These are phyloP conservation scores for Coprinellus aureogranulatus DNA, from an alignment of 768 basidiomycete genomes.

Conservation along the genomic window DNA sequence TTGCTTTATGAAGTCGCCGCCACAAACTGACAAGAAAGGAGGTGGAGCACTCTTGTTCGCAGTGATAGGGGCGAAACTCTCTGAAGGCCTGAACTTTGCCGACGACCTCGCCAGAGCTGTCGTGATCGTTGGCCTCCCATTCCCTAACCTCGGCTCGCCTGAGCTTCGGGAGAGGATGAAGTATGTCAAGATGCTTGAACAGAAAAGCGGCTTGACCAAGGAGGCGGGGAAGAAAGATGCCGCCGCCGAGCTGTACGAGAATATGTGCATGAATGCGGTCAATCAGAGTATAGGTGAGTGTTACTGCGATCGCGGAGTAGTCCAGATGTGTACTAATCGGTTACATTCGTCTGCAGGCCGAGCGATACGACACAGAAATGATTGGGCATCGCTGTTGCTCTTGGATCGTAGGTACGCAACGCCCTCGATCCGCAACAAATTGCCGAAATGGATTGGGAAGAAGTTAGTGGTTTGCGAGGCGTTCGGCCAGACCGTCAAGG, in stretches of 20 bases:
- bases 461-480: slow-evolving; percentile 54
- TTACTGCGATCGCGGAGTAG: no score
- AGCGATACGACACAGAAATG: slow-evolving; percentile 85
- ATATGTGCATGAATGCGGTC: slow-evolving; percentile 90
- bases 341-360: slow-evolving; percentile 53
- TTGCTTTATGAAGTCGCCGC: background rate
- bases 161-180: slow-evolving; percentile 91
- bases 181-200: slow-evolving; percentile 70
- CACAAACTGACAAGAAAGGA: slow-evolving; percentile 30
- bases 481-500: slow-evolving; percentile 72
- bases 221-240: slow-evolving; percentile 56
- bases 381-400: slow-evolving; percentile 90
- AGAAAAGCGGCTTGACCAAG: slow-evolving; percentile 30
- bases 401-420: slow-evolving; percentile 81
- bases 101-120: slow-evolving; percentile 85
- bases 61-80: slow-evolving; percentile 96
- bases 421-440: slow-evolving; percentile 64
- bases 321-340: no score
- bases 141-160: slow-evolving; percentile 85
- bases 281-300: slow-evolving; percentile 96
- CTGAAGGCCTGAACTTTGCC: slow-evolving; percentile 81
- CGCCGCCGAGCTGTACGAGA: slow-evolving; percentile 82
- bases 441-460: slow-evolving; percentile 88
- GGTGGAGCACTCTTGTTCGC: slow-evolving; percentile 85
- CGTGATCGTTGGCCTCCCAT: slow-evolving; percentile 86